Evolutionary conservation across 441 rosid genomes (phyloP), one percentile per base, ranked within the genome.

Genomic region (Populus trichocarpa): DNA sequence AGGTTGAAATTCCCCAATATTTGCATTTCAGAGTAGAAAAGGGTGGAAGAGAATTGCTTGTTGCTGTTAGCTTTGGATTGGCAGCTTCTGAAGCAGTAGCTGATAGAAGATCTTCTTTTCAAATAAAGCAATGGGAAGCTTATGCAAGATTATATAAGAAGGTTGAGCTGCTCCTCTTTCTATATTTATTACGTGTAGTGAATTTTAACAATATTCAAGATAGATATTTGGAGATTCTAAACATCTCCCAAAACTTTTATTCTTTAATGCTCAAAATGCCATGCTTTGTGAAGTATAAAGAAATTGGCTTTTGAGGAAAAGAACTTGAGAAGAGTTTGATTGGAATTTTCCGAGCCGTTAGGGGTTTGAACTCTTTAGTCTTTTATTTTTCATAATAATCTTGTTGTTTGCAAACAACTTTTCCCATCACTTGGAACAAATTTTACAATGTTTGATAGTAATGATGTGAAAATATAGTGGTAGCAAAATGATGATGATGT

Each of bases 31-130:
- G 96, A 75, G 85, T 92, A 40, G 90, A 90, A 38, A 87, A 90
- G 70, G 93, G 85, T 73, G 93, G 92, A 67, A 83, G 84, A 77
- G 94, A 92, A 83, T 81, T 92, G 84, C 90, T 92, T 74, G 93
- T 92, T 75, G 96, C 94, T 82, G 96, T 90, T 85, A 88, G 92
- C 85, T 92, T 89, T 87, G 92, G 85, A 75, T 77, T 89, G 82
- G 88, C 89, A 50, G 91, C 96, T 78, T 87, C 94, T 80, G 93
- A 92, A 84, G 92, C 90, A 28, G 94, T 92, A 23, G 93, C 93
- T 80, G 90, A 88, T 69, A 84, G 96, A 83, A 89, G 90, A 86
- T 88, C 89, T 78, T 87, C 92, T 82, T 88, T 82, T 79, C 91
- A 86, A 81, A 85, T 77, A 70, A 88, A 88, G 85, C 81, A 90